Base-by-base conservation (phyloP, 2,329 filamentous ascomycete genomes). In the Fonsecaea erecta region DNA sequence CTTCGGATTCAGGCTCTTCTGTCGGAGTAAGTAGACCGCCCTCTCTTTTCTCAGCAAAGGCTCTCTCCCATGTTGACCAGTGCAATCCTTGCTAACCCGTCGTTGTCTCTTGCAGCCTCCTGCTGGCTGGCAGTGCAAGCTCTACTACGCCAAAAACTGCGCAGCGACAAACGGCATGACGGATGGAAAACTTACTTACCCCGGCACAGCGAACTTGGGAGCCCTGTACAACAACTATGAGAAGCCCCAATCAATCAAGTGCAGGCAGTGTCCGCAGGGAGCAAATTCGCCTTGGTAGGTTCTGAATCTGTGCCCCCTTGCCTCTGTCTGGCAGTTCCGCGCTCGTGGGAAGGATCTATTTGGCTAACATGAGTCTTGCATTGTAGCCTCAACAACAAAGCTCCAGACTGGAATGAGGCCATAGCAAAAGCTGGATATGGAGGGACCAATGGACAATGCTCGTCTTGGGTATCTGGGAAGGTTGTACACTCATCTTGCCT, bases 121-220 rank as follows among this genome's bases (percentile, higher is more conserved):
- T 8, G 18, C 26, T 7, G 64, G 56, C n/a, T 60, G 59, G 58
- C 67, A 69, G 55, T 69, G 67, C 35, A 67, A 61, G 37, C 46
- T 67, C 35, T 69, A 63, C 55, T 69, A 62, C 40, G 30, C 32
- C 21, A 30, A 24, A 28, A 35, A 60, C 35, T 69, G 67, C 59
- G 30, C 18, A 48, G 21, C 40, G 1, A 46, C 48, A 51, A 30
- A 43, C 28, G 61, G 24, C 18, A 63, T 48, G 43, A 65, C 67
- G 6, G 62, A 67, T 26, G 67, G 67, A 9, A 65, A 62, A 40
- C 59, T 69, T 32, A 69, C 67, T 9, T 63, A 65, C 46, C 67
- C 67, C 0, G 67, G 67, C 35, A 67, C 62, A 9, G 6, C 54
- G 24, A 63, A 69, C 21, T n/a, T 69, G 16, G 64, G 53, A 12